phyloP scores from a whole-genome alignment of 2,329 filamentous ascomycete genomes.

The Cytospora paraplurivora region DNA sequence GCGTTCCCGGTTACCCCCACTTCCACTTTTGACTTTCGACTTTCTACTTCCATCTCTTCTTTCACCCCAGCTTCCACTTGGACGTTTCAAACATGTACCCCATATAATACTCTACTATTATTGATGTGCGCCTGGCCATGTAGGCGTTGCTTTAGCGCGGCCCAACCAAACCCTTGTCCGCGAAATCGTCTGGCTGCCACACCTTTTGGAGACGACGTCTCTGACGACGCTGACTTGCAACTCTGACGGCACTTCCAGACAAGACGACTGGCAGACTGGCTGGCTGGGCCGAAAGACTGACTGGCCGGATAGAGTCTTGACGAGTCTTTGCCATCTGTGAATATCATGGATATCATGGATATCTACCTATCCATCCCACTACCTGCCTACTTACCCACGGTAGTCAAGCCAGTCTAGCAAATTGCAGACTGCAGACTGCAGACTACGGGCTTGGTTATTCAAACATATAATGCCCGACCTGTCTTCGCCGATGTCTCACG shows the following conservation, averaged over 20 bases:
- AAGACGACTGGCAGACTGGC: too few species aligned
- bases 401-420: too few species aligned
- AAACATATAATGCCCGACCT: not conserved
- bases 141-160: slow-evolving; percentile 21
- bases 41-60: not conserved
- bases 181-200: slow-evolving; percentile 20
- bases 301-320: too few species aligned
- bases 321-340: too few species aligned
- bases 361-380: too few species aligned
- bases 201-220: slow-evolving; percentile 22
- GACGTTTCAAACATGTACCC: too few species aligned
- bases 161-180: slow-evolving; percentile 24
- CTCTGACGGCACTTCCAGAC: slow-evolving; percentile 4
- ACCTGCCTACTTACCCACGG: too few species aligned
- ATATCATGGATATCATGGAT: too few species aligned
- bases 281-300: too few species aligned
- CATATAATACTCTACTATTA: not conserved
- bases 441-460: not conserved
- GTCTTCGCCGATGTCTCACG: slow-evolving; percentile 23
- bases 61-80: too few species aligned
- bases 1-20: too few species aligned
- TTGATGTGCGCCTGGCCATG: not conserved
- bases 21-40: not conserved
- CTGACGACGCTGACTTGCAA: not conserved
- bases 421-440: not conserved